Evolutionary conservation across 31 red algal species (phyloP), one percentile per base, ranked within the genome.

Genomic region (Porphyra umbilicalis): DNA sequence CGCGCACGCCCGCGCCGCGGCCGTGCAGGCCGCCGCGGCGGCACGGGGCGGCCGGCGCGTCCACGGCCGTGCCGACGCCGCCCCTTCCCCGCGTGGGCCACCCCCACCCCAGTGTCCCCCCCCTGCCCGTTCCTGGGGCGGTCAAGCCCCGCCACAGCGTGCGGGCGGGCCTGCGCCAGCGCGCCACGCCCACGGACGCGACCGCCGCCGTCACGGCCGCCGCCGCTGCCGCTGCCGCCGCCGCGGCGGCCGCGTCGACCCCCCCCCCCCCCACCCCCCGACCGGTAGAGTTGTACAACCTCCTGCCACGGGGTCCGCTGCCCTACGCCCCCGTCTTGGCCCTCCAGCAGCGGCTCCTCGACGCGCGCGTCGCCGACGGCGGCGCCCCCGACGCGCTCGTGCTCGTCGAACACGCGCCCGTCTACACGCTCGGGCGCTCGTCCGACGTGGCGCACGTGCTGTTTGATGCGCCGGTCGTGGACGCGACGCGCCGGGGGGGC

Each of bases 341-440:
- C 9, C 38, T 86, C 34, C 89, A 91, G 67, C 84, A 81, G 34
- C 35, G 33, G 32, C 79, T 91, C 14, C 79, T 82, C 16, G 80
- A 91, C 39, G 39, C 57, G 9, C 37, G 81, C 75, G 82, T 83
- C 25, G 9, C 33, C 29, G 68, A 91, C 42, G 35, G 44, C 6
- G 46, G 9, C 75, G 25, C 38, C 31, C 15, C 89, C 1, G 94
- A 98, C 87, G 89, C 85, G 15, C 34, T 98, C 8, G 40, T 98
- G 8, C 68, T 98, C 14, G 76, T 98, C n/a, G 87, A 94, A 75
- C 96, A 98, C 77, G 75, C 84, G 81, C 96, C 96, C 16, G 93
- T 95, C 18, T 98, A 98, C 75, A 98, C 96, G 33, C 86, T 98
- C 25, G 96, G 96, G 10, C 95, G 90, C 35, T 86, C 83, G 18